Evolutionary conservation across 352 stramenopile genomes (phyloP), one percentile per base, ranked within the genome.

Genomic region (Globisporangium apiculatum): DNA sequence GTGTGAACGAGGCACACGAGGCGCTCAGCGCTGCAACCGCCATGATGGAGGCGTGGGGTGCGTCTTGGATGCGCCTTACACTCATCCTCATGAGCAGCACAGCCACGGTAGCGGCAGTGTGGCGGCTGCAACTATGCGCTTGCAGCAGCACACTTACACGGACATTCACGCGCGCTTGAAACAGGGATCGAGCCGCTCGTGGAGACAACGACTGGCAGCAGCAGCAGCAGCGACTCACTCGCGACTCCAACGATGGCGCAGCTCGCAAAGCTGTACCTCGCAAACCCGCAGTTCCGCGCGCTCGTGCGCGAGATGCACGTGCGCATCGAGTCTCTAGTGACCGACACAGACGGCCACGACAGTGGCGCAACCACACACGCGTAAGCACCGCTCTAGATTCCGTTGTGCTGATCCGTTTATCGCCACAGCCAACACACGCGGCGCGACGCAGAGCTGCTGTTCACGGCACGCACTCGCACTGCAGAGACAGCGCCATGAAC

Each of bases 21-120:
- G 60, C 65, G 10, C 53, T 80, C 7, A 60, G 59, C 40, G 71
- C 61, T 46, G 73, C 71, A 15, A 60, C 69, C 17, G 18, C 15
- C 1, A 80, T 83, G 65, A 76, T 83, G 71, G 52, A 79, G 11
- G 67, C 41, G 4, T 83, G 73, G 73, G 71, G 73, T 80, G 51
- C 38, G 65, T 51, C 8, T 18, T 17, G 0, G 35, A 35, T 48
- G 17, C 2, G 12, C 43, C 24, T 31, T 31, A 18, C 5, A 38
- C n/a, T 50, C 37, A 36, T 31, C 24, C 24, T 31, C 41, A 5
- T 11, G 1, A 1, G 43, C n/a, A 49, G 40, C 0, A 6, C 6
- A 5, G 18, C 18, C 18, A 42, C 11, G 9, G 15, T 51, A 41
- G 53, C 15, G 0, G 11, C 9, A 51, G 24, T 7, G 18, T 46